Evolutionary conservation across 495 filamentous ascomycete genomes (phyloP), one percentile per base, ranked within the genome.

Genomic region (Cetradonia linearis): DNA sequence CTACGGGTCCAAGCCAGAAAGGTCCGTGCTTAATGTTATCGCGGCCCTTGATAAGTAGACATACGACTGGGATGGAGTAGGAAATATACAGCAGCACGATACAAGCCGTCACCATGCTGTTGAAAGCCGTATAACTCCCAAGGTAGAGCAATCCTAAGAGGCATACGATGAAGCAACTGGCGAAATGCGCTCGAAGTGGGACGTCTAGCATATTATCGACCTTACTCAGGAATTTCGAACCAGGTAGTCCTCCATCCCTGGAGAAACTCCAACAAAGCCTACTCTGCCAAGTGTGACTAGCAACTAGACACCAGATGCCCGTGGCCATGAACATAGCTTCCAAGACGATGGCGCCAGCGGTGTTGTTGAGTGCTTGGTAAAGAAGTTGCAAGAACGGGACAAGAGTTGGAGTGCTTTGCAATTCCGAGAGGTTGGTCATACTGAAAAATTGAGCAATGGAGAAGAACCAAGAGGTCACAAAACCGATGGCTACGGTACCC

Each of bases 221-320:
- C 57, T 74, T 65, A n/a, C 71, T 68, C 63, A 80, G 68, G 57
- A 71, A 77, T 40, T 74, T 65, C 47, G 71, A 70, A 11, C 73
- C 72, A 6, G 81, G 82, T 3, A 85, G 62, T 11, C 80, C 82
- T 25, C 74, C 66, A 63, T 85, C 83, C 20, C 83, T 75, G 11
- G 83, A 76, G 63, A 84, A 84, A 31, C 76, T 77, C 82, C 83
- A 85, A 54, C 76, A 79, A 14, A 85, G 71, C 0, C 83, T 75
- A 31, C 73, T 75, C 62, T 83, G 80, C 76, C 77, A 80, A 2
- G 79, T 80, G 56, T 85, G 82, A 49, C 70, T 73, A 4, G 81
- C 79, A 46, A 83, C 72, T 42, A 77, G 73, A 58, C 80, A 84
- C 23, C 77, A 78, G 11, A 82, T 65, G 5, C 78, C 78, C 1